Evolutionary conservation across 441 rosid species (phyloP).

Genomic region (Populus hybrid): DNA sequence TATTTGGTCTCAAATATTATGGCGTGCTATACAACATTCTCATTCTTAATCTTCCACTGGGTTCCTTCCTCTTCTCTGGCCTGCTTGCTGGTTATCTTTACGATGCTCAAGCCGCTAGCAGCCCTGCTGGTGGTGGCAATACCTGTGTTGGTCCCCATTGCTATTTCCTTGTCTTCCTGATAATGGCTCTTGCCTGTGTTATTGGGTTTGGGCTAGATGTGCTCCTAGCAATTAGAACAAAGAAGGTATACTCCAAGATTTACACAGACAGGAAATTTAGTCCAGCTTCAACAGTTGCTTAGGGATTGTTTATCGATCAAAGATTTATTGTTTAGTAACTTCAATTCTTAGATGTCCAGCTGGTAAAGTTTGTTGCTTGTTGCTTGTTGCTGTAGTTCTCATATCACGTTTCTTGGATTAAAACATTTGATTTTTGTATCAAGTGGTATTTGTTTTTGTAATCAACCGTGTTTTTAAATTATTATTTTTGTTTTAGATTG

Average conservation of each 20-base stretch:
- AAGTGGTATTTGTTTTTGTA: no score
- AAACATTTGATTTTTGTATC: no score
- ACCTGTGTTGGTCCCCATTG: constrained; percentile 67
- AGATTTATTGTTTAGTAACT: not conserved
- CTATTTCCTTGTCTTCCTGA: constrained; percentile 49
- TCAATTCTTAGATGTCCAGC: not conserved
- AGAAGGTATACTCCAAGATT: constrained; percentile 37
- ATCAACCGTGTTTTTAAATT: no score
- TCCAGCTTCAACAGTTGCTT: constrained; percentile 1
- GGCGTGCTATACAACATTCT: constrained; percentile 63
- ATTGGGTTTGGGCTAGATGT: constrained; percentile 55
- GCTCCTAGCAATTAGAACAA: constrained; percentile 45
- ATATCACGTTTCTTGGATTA: not conserved
- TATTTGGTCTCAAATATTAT: constrained; percentile 68
- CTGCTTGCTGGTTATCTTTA: constrained; percentile 64
- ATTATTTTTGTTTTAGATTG: no score
- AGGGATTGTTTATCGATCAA: not conserved
- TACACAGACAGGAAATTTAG: constrained; percentile 32
- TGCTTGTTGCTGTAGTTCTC: not conserved
- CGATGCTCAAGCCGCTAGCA: constrained; percentile 49
- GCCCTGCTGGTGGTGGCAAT: constrained; percentile 54
- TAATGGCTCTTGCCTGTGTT: constrained; percentile 52
- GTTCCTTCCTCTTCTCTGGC: constrained; percentile 78
- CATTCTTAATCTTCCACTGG: constrained; percentile 66
- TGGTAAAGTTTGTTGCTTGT: not conserved